Percentiles rank a stretch among this genome's conserved stretches.
These are phyloP conservation scores for Penicillium sp. DNA, from an alignment of 2,329 filamentous ascomycete genomes.

Conservation along the genomic window DNA sequence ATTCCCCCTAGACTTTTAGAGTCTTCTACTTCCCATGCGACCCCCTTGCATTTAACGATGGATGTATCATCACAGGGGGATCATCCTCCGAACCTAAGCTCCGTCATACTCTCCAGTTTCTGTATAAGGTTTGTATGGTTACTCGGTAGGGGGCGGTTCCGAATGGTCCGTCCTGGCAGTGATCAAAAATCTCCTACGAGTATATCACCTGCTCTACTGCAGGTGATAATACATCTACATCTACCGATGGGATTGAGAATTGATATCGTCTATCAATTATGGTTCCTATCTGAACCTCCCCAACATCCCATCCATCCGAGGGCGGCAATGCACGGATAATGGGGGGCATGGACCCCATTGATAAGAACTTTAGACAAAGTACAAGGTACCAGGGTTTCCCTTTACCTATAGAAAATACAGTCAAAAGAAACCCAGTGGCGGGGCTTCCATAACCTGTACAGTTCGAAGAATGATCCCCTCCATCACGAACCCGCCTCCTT, in stretches of 20 bases:
- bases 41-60: constrained; percentile 21
- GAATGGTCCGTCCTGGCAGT: constrained; percentile 19
- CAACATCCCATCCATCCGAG: neutral
- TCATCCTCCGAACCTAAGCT: constrained; percentile 5
- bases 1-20: neutral
- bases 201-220: neutral
- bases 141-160: constrained; percentile 24
- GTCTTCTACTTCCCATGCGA: constrained; percentile 6
- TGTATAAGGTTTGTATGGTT: constrained; percentile 13
- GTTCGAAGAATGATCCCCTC: neutral
- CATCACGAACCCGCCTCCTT: neutral
- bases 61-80: constrained; percentile 21
- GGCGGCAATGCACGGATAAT: neutral
- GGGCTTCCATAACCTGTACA: neutral
- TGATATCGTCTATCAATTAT: no score
- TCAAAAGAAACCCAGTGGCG: neutral
- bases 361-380: neutral
- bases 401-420: neutral
- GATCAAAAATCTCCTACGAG: constrained; percentile 8
- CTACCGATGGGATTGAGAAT: neutral
- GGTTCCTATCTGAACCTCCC: neutral
- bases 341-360: constrained; percentile 8
- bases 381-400: neutral
- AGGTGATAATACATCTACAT: neutral
- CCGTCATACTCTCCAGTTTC: constrained; percentile 19